Evolutionary conservation across 2,329 filamentous ascomycete genomes (phyloP), one percentile per base, ranked within the genome.

Genomic region (Trichoderma aggressivum): DNA sequence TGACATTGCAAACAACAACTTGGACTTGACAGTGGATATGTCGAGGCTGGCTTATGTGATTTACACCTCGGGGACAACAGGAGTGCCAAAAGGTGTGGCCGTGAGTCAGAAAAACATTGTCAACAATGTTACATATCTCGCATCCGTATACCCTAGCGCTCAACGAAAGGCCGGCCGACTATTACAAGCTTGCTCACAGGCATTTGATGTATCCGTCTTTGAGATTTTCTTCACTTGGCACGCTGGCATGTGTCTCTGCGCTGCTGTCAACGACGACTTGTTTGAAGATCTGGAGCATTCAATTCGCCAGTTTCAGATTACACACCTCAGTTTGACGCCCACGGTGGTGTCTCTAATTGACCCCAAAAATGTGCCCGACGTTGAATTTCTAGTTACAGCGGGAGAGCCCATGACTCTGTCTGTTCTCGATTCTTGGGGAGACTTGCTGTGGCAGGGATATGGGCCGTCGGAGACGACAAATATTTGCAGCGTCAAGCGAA

Each of bases 171-270:
- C 80, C 1, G 87, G 89, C 1, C 87, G 89, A n/a, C 83, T 97
- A 36, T 83, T 97, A 0, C 94, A 97, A 79, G 89, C 92, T 2
- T 97, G 92, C 77, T 95, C 93, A 0, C 92, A 94, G 77, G 91
- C 91, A 0, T 97, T 97, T 77, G 93, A 97, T 77, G 90, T 97
- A 2, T 97, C 93, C 0, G 92, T 97, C 0, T 97, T 97, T 77
- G 94, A 97, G 76, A 94, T 97, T 16, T 95, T 97, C 78, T 97
- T 93, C 75, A 85, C 93, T 0, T 97, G 94, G 91, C 87, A 88
- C 60, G 86, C 86, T 39, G 93, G 93, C 5, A 93, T 95, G 84
- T 92, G 91, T 72, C 84, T 97, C 14, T 97, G 92, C 77, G 88
- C 92, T 2, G 91, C 90, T 0, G 87, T 85, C 0, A 94, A 94